phyloP scores from a whole-genome alignment of 2,329 filamentous ascomycete species.

The Ophiostoma novo-ulmi region DNA sequence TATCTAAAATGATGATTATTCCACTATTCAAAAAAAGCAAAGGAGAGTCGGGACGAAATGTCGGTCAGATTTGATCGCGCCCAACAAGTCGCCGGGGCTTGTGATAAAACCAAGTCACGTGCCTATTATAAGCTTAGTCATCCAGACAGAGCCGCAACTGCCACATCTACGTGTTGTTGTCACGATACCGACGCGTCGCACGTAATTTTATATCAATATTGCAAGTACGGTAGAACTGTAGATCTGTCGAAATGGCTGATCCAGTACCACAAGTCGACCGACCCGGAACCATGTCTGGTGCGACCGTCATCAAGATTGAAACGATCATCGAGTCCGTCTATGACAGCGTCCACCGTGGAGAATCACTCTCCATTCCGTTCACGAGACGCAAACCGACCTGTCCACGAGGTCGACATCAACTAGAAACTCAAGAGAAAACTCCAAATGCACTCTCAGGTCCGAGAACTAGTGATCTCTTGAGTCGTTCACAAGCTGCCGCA shows the following conservation, averaged over 20 bases:
- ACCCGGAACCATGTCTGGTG: conserved; percentile 18
- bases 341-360: conserved; percentile 41
- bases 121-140: background rate
- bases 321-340: conserved; percentile 48
- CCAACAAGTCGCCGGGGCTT: background rate
- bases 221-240: background rate
- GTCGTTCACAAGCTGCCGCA: background rate
- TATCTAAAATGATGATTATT: background rate
- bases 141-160: background rate
- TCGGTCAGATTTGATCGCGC: background rate
- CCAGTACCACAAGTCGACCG: background rate
- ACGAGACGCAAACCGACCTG: conserved; percentile 32
- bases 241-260: background rate
- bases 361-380: conserved; percentile 45
- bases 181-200: background rate
- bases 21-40: background rate
- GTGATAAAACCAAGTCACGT: background rate
- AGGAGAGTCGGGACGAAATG: background rate
- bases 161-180: background rate
- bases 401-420: background rate
- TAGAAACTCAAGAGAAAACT: background rate
- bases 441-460: background rate
- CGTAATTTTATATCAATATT: background rate
- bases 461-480: background rate
- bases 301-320: conserved; percentile 51